These are phyloP conservation scores for Rosa rugosa DNA, from an alignment of 306 rosid species.

Conservation along the genomic window DNA sequence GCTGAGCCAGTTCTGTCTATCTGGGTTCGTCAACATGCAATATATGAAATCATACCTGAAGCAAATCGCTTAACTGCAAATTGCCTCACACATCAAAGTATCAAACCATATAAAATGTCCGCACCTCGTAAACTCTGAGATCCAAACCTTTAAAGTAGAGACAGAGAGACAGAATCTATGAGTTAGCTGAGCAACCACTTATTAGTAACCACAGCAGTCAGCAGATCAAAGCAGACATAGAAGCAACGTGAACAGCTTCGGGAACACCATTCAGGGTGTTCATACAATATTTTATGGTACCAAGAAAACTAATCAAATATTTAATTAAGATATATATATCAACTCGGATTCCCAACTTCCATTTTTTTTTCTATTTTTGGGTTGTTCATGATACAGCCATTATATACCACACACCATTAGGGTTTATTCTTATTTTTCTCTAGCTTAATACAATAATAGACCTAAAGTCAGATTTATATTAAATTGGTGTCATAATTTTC, in stretches of 20 bases:
- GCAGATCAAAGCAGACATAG: slow-evolving; percentile 33
- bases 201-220: slow-evolving; percentile 8
- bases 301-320: slow-evolving; percentile 29
- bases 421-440: slow-evolving; percentile 5
- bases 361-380: slow-evolving; percentile 29
- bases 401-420: slow-evolving; percentile 16
- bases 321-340: neutral
- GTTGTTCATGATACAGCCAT: slow-evolving; percentile 43
- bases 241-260: slow-evolving; percentile 50
- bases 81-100: neutral
- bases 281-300: slow-evolving; percentile 38
- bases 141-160: neutral
- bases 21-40: slow-evolving; percentile 4
- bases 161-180: slow-evolving; percentile 49
- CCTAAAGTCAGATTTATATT: slow-evolving; percentile 8
- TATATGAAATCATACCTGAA: neutral
- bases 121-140: neutral
- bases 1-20: slow-evolving; percentile 9
- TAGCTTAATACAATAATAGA: neutral
- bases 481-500: slow-evolving; percentile 29
- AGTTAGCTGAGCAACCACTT: slow-evolving; percentile 52
- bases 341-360: slow-evolving; percentile 48
- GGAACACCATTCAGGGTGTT: slow-evolving; percentile 56
- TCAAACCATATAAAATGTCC: neutral
- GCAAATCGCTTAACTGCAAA: slow-evolving; percentile 21